A percentile compares a stretch with the other conserved stretches of the same genome.
Conservation (phyloP, 345 rosid species). For the Cardiospermum halicacabum region DNA sequence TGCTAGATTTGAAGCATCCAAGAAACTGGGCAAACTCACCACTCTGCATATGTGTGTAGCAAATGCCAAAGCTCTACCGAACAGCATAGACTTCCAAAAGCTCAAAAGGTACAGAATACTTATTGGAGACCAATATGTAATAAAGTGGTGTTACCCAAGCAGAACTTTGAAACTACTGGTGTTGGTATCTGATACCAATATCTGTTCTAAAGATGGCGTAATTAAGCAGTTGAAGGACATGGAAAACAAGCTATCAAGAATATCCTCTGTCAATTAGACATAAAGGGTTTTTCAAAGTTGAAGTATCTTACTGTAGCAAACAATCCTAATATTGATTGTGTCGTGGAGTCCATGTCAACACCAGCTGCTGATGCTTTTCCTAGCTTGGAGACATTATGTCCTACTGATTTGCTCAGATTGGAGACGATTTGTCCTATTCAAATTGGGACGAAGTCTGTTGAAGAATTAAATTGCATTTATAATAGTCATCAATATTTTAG, state of each 20-base stretch:
- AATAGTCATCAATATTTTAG: too few species aligned
- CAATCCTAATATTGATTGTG: background rate
- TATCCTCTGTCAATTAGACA: background rate
- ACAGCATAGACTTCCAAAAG: too few species aligned
- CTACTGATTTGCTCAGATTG: background rate
- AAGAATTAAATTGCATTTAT: too few species aligned
- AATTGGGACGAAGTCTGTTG: background rate
- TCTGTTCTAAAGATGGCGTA: too few species aligned
- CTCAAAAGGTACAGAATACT: too few species aligned
- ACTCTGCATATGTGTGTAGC: slow-evolving; percentile 12
- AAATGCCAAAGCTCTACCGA: background rate
- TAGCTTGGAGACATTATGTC: slow-evolving; percentile 3
- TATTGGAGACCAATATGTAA: too few species aligned
- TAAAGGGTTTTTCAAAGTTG: slow-evolving; percentile 9
- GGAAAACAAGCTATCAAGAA: background rate
- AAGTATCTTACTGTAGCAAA: slow-evolving; percentile 1
- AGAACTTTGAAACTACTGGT: too few species aligned
- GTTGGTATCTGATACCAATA: too few species aligned
- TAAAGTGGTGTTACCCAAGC: too few species aligned
- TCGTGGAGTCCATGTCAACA: background rate
- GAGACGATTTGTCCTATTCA: slow-evolving; percentile 1
- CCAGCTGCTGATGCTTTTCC: background rate
- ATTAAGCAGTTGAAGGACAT: too few species aligned
- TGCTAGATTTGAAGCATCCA: slow-evolving; percentile 23
- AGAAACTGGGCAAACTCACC: slow-evolving; percentile 12